phyloP scores from a whole-genome alignment of 2,329 filamentous ascomycete genomes.

The Nemania abortiva region DNA sequence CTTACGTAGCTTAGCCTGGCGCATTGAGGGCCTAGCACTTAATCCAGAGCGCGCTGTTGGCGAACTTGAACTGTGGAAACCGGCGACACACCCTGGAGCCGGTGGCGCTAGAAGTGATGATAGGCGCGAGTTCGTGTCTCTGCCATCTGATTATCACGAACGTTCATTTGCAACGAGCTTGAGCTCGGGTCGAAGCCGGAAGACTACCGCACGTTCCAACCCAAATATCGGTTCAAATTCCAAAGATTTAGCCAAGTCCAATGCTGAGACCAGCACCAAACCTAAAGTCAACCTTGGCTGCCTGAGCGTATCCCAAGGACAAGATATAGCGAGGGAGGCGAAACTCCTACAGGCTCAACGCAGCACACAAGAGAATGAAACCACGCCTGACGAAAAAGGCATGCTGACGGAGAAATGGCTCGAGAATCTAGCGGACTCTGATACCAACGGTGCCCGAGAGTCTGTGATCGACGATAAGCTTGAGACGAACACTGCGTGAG shows the following conservation, averaged over 20 bases:
- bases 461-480: neutral
- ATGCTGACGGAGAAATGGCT: conserved; percentile 39
- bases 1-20: conserved; percentile 39
- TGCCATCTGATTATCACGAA: conserved; percentile 29
- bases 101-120: no score
- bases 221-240: neutral
- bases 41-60: conserved; percentile 39
- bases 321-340: conserved; percentile 14
- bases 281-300: neutral
- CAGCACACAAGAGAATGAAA: neutral
- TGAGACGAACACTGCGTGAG: neutral
- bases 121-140: neutral
- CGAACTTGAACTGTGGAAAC: conserved; percentile 39
- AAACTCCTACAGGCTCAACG: conserved; percentile 31
- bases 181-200: conserved; percentile 6
- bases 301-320: conserved; percentile 1
- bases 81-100: neutral
- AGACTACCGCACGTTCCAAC: neutral
- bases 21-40: conserved; percentile 44
- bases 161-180: neutral
- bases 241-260: neutral
- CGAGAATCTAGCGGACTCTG: conserved; percentile 11
- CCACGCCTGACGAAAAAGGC: neutral
- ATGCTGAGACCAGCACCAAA: neutral
- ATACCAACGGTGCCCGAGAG: neutral